Evolutionary conservation across 2,329 filamentous ascomycete species (phyloP), one percentile per base, ranked within the genome.

Genomic region (Furcasterigmium furcatum): DNA sequence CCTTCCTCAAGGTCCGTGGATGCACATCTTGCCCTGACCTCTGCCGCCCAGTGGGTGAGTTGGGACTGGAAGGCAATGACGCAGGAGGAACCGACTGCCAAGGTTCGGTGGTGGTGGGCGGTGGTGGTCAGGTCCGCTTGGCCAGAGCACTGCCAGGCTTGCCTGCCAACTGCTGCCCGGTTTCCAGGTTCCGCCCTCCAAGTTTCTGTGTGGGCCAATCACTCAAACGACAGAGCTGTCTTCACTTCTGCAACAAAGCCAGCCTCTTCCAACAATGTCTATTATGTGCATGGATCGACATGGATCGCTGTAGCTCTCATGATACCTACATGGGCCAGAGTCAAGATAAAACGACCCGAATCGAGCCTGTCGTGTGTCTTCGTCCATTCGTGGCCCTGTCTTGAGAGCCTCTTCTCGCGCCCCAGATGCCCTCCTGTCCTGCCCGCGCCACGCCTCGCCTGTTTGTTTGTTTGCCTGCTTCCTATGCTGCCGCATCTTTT

Each of bases 21-120:
- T 35, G 21, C 19, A 16, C 43, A 10, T 19, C 14, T n/a, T 27
- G 24, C 24, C 24, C 24, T 7, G 24, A n/a, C n/a, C n/a, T n/a
- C n/a, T n/a, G n/a, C n/a, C n/a, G n/a, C n/a, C n/a, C n/a, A n/a
- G n/a, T n/a, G n/a, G n/a, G n/a, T n/a, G 12, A 27, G 7, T 12
- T 27, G 24, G 24, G 24, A n/a, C n/a, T 12, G 24, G 24, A 30
- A 38, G 48, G 44, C 47, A 45, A 52, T 50, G 50, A 52, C 50
- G 50, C 50, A 52, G 50, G 48, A 41, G 41, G 38, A 32, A 45
- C 42, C 45, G 47, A 41, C 49, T 49, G 48, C 48, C 48, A 32
- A 20, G 48, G 48, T 50, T 50, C 48, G 38, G 21, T 43, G 44
- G 46, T 21, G 35, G 14, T 9, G 18, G 9, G 35, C 9, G 19